Evolutionary conservation across 2,329 filamentous ascomycete species (phyloP), one percentile per base, ranked within the genome.

Genomic region (Fusarium heterosporum): DNA sequence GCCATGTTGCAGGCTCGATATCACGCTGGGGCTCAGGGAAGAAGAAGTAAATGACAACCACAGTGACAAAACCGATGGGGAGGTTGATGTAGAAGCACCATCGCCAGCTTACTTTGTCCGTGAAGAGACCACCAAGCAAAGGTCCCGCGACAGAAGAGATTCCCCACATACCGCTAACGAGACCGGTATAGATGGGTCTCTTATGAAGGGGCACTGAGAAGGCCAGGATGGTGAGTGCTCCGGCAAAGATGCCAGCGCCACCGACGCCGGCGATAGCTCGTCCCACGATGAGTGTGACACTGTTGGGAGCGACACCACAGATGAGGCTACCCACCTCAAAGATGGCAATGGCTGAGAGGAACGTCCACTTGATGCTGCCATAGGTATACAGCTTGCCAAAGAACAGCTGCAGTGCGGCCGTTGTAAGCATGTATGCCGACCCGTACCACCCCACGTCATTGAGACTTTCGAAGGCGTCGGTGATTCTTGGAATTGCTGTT

Each of bases 381-480:
- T 82, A 82, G 16, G 79, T 83, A 67, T 82, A 84, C 40, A 83
- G 63, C 53, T 80, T 81, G 32, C 78, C 79, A 52, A 77, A 78
- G 30, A 78, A 72, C 8, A 81, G 71, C 57, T 81, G 79, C 16
- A 81, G 75, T 2, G 79, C 77, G 28, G 78, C 74, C 6, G 77
- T 75, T 4, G 80, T 80, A 29, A 83, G 76, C 64, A 81, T 74
- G 64, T 82, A 81, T 39, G 80, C 77, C 8, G 72, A 79, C 4
- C 80, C 82, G 59, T 85, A 85, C 83, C 83, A 85, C 45, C 81
- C 81, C 12, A 85, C 79, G 54, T 85, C 82, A 9, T 78, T 74
- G 8, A 84, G 73, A 46, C 80, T 78, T 25, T 79, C 73, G 71
- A 82, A 81, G 14, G 79, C 74, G 58, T 79, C 74, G 0, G 80